phyloP scores from a whole-genome alignment of 106 monocot species.

The Alisma plantagoaquatica region DNA sequence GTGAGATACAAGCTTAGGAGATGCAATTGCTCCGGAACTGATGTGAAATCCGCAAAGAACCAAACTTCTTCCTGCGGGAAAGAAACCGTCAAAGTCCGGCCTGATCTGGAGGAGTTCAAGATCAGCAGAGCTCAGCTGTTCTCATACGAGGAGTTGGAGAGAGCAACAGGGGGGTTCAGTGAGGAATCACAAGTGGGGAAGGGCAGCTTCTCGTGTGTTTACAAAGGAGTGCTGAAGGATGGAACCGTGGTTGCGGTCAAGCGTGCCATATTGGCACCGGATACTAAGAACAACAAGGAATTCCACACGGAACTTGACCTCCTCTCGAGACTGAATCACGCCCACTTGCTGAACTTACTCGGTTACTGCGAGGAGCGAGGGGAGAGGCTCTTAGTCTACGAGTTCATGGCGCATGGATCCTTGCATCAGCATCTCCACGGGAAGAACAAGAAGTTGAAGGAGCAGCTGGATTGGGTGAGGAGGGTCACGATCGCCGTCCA shows the following conservation, averaged over 20 bases:
- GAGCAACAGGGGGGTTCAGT: conserved; percentile 66
- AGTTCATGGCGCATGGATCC: conserved; percentile 99
- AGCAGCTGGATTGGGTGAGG: conserved; percentile 67
- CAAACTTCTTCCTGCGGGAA: conserved; percentile 34
- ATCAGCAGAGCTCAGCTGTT: conserved; percentile 58
- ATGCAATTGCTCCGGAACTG: conserved; percentile 35
- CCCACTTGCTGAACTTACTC: conserved; percentile 82
- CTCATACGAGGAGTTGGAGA: conserved; percentile 85
- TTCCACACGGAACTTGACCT: conserved; percentile 91
- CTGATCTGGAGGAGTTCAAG: conserved; percentile 64
- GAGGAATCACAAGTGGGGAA: conserved; percentile 89
- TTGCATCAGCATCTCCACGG: conserved; percentile 93
- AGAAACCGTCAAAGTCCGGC: conserved; percentile 38
- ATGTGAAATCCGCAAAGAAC: conserved; percentile 1
- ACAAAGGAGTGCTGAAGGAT: conserved; percentile 76
- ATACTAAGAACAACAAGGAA: conserved; percentile 69
- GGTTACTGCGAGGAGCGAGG: conserved; percentile 94
- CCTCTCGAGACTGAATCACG: conserved; percentile 90
- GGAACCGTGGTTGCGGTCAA: conserved; percentile 96
- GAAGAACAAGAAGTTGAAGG: conserved; percentile 39
- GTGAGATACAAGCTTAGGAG: conserved; percentile 38
- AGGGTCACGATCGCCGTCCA: conserved; percentile 94
- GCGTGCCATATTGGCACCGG: conserved; percentile 46
- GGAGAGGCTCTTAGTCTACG: conserved; percentile 89
- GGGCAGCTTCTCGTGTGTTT: conserved; percentile 94